A percentile compares a stretch with the other conserved stretches of the same genome.
These are phyloP conservation scores for Fraxinus quadrangulata DNA, from an alignment of 257 asterid genomes.

Conservation along the genomic window DNA sequence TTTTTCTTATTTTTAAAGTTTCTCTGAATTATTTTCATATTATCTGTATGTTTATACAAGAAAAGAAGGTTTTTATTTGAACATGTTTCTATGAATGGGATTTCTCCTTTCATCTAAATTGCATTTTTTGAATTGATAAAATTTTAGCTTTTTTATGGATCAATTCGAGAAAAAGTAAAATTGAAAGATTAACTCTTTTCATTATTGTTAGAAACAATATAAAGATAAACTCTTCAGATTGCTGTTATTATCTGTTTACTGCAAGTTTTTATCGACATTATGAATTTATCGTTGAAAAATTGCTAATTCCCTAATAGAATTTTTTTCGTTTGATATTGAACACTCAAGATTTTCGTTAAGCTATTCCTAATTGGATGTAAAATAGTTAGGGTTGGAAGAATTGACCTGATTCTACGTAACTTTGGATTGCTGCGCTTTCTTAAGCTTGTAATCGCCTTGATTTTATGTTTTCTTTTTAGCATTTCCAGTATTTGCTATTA, in stretches of 20 bases:
- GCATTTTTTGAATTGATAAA: neutral
- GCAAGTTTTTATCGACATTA: neutral
- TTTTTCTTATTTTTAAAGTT: neutral
- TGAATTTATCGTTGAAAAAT: neutral
- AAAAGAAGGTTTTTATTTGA: slow-evolving; percentile 12
- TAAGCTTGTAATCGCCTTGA: neutral
- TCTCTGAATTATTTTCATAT: neutral
- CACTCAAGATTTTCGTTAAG: neutral
- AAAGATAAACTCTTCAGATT: neutral
- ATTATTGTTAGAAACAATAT: neutral
- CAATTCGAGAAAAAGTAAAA: neutral
- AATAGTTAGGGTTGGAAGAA: neutral
- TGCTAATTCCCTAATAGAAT: neutral
- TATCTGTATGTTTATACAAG: slow-evolving; percentile 21
- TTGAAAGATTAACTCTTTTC: neutral
- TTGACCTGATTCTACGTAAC: neutral
- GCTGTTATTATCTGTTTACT: neutral
- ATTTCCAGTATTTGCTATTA: neutral
- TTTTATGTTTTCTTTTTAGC: neutral
- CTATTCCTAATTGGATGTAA: neutral
- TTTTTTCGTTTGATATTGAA: neutral
- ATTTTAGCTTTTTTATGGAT: neutral
- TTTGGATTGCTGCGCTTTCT: neutral
- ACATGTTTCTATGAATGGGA: neutral
- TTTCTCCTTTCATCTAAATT: neutral